Evolutionary conservation across 352 stramenopile species (phyloP), one percentile per base, ranked within the genome.

Genomic region (Pythium aristosporum): DNA sequence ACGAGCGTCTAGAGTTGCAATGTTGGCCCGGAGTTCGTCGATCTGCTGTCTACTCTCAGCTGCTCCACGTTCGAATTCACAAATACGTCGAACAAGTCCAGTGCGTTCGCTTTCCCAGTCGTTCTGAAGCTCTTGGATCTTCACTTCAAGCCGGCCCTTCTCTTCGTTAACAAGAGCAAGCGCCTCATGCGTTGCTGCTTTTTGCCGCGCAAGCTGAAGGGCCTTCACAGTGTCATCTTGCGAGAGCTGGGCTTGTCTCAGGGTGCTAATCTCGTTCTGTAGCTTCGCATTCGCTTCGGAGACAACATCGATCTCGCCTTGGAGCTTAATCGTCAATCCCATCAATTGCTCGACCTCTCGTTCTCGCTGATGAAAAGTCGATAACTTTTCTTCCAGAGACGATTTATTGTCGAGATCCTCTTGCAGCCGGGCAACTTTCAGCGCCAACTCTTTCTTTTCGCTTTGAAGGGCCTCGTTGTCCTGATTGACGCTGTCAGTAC

Each of bases 161-260:
- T 91, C 82, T 51, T 87, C 77, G 11, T 83, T 76, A 4, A 91
- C 49, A 0, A 91, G 53, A 11, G 67, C 64, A 13, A 91, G 53
- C 13, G 82, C 82, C 55, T 91, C 82, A 28, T 91, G 72, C 0
- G 68, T 87, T 2, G 72, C 78, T 28, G 76, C 71, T 39, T 87
- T 89, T 59, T 88, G 73, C 11, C 82, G 57, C 20, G 73, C 80
- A n/a, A 87, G 76, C 48, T 91, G 82, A 11, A 91, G 72, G 15
- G 75, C 80, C 63, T 85, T 80, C 5, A 91, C 82, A n/a, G 80
- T 91, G 10, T 91, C 82, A 37, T 91, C 82, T 16, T 91, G 73
- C 8, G 82, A 91, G 7, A 88, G 67, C 42, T 85, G 72, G 23
- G 76, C 20, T 51, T 65, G 53, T 36, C 46, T 57, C 11, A 81